phyloP scores from a whole-genome alignment of 306 rosid genomes.

The Fagus sylvatica region DNA sequence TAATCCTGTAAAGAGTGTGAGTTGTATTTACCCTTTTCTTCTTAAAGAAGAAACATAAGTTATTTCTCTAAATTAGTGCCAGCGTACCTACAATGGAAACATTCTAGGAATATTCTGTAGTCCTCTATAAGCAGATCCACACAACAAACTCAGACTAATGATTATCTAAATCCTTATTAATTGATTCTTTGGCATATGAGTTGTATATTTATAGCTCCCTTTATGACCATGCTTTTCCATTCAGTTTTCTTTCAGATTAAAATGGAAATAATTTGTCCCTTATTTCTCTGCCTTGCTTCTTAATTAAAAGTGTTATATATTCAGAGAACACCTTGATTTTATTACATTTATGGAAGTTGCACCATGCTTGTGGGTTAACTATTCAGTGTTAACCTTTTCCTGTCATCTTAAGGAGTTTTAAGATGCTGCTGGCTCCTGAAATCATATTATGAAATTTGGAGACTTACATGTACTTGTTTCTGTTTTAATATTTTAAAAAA shows the following conservation, averaged over 20 bases:
- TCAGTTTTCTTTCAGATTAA: background rate
- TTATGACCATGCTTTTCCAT: background rate
- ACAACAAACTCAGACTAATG: background rate
- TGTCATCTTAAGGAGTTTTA: slow-evolving; percentile 17
- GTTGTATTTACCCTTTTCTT: background rate
- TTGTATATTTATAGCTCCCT: background rate
- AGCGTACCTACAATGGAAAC: background rate
- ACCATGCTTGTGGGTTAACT: slow-evolving; percentile 26
- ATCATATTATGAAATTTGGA: background rate
- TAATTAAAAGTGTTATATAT: background rate
- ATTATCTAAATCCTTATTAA: background rate
- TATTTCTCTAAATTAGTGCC: background rate
- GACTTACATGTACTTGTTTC: background rate
- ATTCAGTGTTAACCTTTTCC: slow-evolving; percentile 22
- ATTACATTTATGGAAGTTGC: background rate
- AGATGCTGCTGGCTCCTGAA: background rate
- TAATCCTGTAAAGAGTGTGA: too few relatives aligned
- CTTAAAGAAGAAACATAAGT: background rate
- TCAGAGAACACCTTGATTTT: background rate
- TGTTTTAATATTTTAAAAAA: background rate
- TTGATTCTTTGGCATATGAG: background rate
- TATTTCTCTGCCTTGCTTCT: background rate
- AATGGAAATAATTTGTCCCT: background rate
- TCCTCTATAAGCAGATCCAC: background rate
- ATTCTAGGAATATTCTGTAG: background rate